Evolutionary conservation across 179 eudicot species (phyloP).

Genomic region (Vitellaria paradoxa): DNA sequence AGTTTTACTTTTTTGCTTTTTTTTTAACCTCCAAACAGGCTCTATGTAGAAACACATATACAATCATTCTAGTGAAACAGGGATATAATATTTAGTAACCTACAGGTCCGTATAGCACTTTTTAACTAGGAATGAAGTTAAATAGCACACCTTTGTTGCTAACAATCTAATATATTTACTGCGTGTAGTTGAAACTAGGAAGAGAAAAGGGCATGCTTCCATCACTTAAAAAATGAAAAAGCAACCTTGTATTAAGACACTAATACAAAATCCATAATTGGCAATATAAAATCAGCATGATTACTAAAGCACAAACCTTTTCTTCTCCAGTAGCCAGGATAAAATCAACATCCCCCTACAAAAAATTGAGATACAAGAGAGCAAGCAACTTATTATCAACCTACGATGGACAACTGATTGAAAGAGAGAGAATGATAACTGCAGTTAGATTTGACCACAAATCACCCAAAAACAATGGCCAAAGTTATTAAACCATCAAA

Average conservation of each 20-base stretch:
- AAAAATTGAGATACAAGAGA: conserved; percentile 23
- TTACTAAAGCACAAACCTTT: conserved; percentile 42
- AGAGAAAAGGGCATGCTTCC: background rate
- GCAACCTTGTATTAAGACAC: conserved; percentile 1
- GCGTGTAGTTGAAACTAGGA: background rate
- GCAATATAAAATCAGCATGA: background rate
- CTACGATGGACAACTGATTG: background rate
- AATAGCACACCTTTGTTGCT: background rate
- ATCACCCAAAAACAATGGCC: background rate
- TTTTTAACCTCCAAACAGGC: no score
- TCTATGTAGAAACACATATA: background rate
- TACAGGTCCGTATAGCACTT: background rate
- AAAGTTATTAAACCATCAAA: conserved; percentile 8
- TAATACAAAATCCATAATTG: background rate
- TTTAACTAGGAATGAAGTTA: background rate
- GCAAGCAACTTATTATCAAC: background rate
- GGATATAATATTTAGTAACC: background rate
- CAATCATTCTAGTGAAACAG: background rate
- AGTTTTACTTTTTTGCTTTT: no score
- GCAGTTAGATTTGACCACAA: background rate
- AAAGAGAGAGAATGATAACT: background rate
- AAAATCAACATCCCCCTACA: conserved; percentile 90
- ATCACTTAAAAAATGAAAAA: conserved; percentile 1
- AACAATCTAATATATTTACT: background rate
- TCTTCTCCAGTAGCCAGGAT: conserved; percentile 65